Evolutionary conservation across 2,329 filamentous ascomycete genomes (phyloP), one percentile per base, ranked within the genome.

Genomic region (Dothideomycetes sp.): DNA sequence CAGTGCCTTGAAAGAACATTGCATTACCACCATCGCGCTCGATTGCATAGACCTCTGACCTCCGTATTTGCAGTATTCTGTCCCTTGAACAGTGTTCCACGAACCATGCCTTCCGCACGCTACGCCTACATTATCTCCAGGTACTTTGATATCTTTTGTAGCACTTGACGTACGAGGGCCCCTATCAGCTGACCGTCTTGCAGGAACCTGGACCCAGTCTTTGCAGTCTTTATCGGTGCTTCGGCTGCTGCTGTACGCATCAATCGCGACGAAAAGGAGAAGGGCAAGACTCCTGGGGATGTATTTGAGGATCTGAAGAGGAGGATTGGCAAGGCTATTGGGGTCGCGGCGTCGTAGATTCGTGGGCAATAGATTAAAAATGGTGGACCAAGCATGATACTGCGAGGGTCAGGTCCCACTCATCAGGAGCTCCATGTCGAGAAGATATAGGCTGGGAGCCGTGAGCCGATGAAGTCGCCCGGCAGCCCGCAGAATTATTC

Each of bases 181-280:
- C 17, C 9, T 8, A 29, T 17, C 35, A 24, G 38, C 41, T 37
- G 32, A 41, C 34, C 29, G 18, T 15, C n/a, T 19, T 31, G 15
- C 37, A 70, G 66, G 52, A 49, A 55, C 34, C 58, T 70, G 38
- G 68, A 71, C 42, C 67, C 68, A 29, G 41, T 69, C 39, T 71
- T 70, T 52, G 66, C 68, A 22, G 48, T 69, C 37, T 57, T 57
- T n/a, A 64, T 70, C 40, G 68, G 68, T 36, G 46, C 63, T 37
- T 55, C 59, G 0, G 67, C 68, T 5, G 66, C 66, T 11, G 51
- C 47, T 1, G 50, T 60, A 10, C 52, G 60, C 17, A 58, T 63
- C 43, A 56, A 61, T 34, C 59, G 67, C 12, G 67, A 71, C 45
- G 66, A 71, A 47, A 65, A 62, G 41, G 66, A 65, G 45, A 66